These are phyloP conservation scores for Tuber calosporum DNA, from an alignment of 495 filamentous ascomycete species.

Conservation along the genomic window DNA sequence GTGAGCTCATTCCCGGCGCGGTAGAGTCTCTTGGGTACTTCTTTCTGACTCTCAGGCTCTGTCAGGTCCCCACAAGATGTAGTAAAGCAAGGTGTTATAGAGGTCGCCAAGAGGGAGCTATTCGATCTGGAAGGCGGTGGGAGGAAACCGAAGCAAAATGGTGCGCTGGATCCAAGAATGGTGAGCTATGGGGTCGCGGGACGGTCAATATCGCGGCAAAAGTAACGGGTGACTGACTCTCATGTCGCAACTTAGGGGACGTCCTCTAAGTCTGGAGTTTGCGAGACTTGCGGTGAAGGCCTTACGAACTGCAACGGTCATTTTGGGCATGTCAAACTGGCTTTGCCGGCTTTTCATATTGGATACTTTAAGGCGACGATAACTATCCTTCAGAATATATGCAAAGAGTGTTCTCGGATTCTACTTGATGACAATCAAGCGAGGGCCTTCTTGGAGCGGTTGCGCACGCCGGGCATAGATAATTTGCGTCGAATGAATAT, in stretches of 20 bases:
- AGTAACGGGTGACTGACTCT: background rate
- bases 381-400: constrained; percentile 81
- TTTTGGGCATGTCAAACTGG: constrained; percentile 84
- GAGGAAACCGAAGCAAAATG: constrained; percentile 64
- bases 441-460: constrained; percentile 62
- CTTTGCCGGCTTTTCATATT: constrained; percentile 86
- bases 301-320: constrained; percentile 83
- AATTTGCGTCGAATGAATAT: constrained; percentile 71
- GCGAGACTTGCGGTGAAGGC: constrained; percentile 71
- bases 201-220: background rate
- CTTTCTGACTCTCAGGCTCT: constrained; percentile 17
- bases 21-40: constrained; percentile 16
- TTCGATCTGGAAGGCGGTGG: constrained; percentile 69
- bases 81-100: constrained; percentile 83
- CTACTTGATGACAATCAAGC: constrained; percentile 70
- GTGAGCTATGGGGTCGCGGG: constrained; percentile 40
- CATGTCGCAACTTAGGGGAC: constrained; percentile 53
- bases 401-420: constrained; percentile 76
- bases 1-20: constrained; percentile 46
- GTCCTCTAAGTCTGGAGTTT: constrained; percentile 68
- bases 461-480: constrained; percentile 76
- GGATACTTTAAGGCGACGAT: constrained; percentile 90
- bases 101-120: constrained; percentile 82
- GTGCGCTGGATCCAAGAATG: constrained; percentile 77
- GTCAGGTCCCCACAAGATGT: constrained; percentile 80